Conservation (phyloP, 2,329 filamentous ascomycete species). For the Paracamarosporium sp. region DNA sequence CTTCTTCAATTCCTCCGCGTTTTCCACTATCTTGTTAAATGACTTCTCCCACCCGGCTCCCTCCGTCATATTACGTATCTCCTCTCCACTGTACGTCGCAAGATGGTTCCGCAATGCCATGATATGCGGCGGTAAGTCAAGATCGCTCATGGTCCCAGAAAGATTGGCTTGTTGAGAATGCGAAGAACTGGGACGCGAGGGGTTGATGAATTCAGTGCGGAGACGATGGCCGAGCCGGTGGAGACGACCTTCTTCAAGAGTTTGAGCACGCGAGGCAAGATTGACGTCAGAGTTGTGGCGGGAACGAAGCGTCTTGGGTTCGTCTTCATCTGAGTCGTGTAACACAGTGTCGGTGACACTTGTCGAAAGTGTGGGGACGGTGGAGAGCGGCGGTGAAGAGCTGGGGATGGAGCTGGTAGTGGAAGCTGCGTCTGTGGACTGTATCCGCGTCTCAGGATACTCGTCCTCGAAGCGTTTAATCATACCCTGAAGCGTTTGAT, state of each 20-base stretch:
- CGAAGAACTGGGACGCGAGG: conserved; percentile 33
- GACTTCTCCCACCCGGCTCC: conserved; percentile 67
- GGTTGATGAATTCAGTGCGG: conserved; percentile 65
- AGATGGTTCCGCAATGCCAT: conserved; percentile 68
- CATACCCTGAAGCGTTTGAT: conserved; percentile 86
- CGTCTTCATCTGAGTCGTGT: conserved; percentile 51
- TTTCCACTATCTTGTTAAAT: conserved; percentile 68
- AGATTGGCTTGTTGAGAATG: conserved; percentile 29
- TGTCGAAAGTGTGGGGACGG: conserved; percentile 37
- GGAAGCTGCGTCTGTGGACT: conserved; percentile 37
- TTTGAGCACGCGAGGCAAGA: conserved; percentile 68
- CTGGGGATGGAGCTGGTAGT: conserved; percentile 39
- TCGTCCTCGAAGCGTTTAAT: conserved; percentile 96
- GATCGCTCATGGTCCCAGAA: conserved; percentile 43
- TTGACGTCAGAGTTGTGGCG: conserved; percentile 72
- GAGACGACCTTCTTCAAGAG: conserved; percentile 73
- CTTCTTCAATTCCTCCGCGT: conserved; percentile 69
- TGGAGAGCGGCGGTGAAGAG: conserved; percentile 35
- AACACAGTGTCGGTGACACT: conserved; percentile 31
- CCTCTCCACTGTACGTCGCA: conserved; percentile 67
- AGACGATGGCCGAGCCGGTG: conserved; percentile 73
- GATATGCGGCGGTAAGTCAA: conserved; percentile 50
- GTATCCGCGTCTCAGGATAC: conserved; percentile 82
- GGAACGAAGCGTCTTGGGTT: conserved; percentile 56
- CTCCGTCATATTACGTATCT: conserved; percentile 60